These are phyloP conservation scores for Podospora pseudopauciseta DNA, from an alignment of 495 filamentous ascomycete species.

Conservation along the genomic window DNA sequence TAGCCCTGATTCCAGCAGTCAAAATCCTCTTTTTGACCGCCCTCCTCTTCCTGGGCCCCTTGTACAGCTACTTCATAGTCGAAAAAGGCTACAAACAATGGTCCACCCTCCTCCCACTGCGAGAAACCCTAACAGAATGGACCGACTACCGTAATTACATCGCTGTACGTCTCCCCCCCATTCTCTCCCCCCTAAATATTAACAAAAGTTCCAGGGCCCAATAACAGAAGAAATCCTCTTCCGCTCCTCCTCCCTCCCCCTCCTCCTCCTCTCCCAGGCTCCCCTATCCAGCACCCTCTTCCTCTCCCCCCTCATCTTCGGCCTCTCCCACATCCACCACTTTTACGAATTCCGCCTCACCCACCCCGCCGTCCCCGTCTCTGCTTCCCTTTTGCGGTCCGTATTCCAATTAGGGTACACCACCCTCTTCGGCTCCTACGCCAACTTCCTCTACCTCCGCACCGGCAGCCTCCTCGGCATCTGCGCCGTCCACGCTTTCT, in stretches of 20 bases:
- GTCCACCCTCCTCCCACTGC: conserved; percentile 41
- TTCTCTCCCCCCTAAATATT: not conserved
- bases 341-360: conserved; percentile 89
- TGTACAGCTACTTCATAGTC: conserved; percentile 70
- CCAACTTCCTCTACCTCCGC: conserved; percentile 83
- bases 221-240: conserved; percentile 92
- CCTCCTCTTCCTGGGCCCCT: conserved; percentile 78
- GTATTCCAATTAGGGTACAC: conserved; percentile 89
- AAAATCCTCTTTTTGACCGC: conserved; percentile 62
- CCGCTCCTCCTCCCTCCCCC: conserved; percentile 75
- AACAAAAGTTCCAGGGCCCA: conserved; percentile 57
- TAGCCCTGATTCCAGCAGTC: conserved; percentile 58
- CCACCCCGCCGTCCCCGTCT: conserved; percentile 63
- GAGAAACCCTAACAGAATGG: conserved; percentile 40
- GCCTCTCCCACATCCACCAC: conserved; percentile 92
- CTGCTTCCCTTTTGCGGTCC: conserved; percentile 61
- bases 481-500: conserved; percentile 78
- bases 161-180: conserved; percentile 36
- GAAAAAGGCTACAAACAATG: conserved; percentile 68
- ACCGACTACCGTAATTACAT: conserved; percentile 56
- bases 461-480: conserved; percentile 74
- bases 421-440: conserved; percentile 87
- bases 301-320: conserved; percentile 83
- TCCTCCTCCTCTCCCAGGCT: conserved; percentile 71
- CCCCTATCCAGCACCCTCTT: conserved; percentile 62